Base-by-base conservation (phyloP, 106 monocot species). In the Dendrobium huoshanense region DNA sequence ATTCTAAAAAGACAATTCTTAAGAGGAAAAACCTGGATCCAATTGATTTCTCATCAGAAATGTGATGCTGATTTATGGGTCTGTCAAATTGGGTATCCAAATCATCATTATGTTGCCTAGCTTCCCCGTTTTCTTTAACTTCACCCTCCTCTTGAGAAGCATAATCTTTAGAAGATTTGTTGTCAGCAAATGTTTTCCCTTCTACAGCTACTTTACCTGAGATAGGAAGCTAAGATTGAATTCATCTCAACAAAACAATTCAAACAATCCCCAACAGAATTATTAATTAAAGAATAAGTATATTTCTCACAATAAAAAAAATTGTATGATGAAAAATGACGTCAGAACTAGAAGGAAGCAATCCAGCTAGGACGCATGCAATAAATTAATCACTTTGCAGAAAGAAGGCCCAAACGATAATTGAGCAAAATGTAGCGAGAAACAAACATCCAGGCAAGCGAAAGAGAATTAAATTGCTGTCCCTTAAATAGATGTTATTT, bases 31-130 rank as follows among this genome's bases (percentile, higher is more conserved):
- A 86, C 86, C 83, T 83, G 44, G 41, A 86, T 22, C 33, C 70
- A 24, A 15, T 81, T 72, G 81, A 75, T 75, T 81, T 83, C 45
- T 73, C 84, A 81, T 81, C 78, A 78, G 78, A 87, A 31, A 64
- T 48, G 24, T 72, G 24, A 70, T 37, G 79, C 29, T 22, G 68
- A 56, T 77, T 43, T 11, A 77, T 27, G 24, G 25, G 42, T 82
- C 75, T 72, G 20, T 27, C 45, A 82, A 42, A 33, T 75, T 58
- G 82, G 19, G 45, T 44, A 45, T 76, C 44, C 44, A 76, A 72
- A 42, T 17, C 45, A 29, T 64, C 72, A 11, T 75, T 68, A 47
- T 70, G 75, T n/a, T 79, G 81, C 29, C 17, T 79, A 72, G 29
- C 56, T 31, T 70, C 41, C 19, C 81, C 81, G 81, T 79, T 84